Evolutionary conservation across 2,329 filamentous ascomycete genomes (phyloP).

Genomic region (Leptosphaerulina australis): DNA sequence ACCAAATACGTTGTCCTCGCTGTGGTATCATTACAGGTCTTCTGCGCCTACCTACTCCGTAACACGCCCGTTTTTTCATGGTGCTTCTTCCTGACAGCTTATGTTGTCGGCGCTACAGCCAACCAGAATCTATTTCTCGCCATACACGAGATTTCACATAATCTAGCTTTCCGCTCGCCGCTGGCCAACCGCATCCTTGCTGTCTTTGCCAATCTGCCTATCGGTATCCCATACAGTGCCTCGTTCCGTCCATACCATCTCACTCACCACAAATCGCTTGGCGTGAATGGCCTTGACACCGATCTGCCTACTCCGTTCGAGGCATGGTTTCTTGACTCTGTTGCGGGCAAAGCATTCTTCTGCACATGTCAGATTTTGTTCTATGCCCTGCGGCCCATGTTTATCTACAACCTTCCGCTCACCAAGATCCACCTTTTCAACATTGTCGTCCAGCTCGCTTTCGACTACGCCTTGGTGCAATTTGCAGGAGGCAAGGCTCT

Average conservation of each 20-base stretch:
- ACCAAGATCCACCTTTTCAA: slow-evolving; percentile 86
- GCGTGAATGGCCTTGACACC: slow-evolving; percentile 93
- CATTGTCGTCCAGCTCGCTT: slow-evolving; percentile 74
- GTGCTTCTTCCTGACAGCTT: slow-evolving; percentile 84
- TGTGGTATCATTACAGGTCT: slow-evolving; percentile 82
- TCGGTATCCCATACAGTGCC: slow-evolving; percentile 93
- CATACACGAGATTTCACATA: slow-evolving; percentile 99
- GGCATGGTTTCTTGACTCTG: slow-evolving; percentile 89
- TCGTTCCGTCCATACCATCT: slow-evolving; percentile 98
- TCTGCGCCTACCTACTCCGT: slow-evolving; percentile 76
- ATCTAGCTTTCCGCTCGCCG: slow-evolving; percentile 85
- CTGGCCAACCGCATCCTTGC: slow-evolving; percentile 83
- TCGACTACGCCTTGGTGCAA: slow-evolving; percentile 73
- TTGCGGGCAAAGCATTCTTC: slow-evolving; percentile 97
- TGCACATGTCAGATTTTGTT: slow-evolving; percentile 99
- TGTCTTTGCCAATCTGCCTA: slow-evolving; percentile 93
- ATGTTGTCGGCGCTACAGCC: slow-evolving; percentile 88
- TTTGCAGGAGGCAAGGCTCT: slow-evolving; percentile 68
- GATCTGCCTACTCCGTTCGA: slow-evolving; percentile 92
- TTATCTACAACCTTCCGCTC: slow-evolving; percentile 86
- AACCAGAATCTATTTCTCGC: slow-evolving; percentile 99
- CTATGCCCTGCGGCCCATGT: slow-evolving; percentile 95
- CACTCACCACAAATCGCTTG: slow-evolving; percentile 98
- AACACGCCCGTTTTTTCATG: slow-evolving; percentile 80
- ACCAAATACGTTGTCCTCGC: slow-evolving; percentile 90